phyloP scores from a whole-genome alignment of 495 filamentous ascomycete genomes.

The Neurospora sp. region DNA sequence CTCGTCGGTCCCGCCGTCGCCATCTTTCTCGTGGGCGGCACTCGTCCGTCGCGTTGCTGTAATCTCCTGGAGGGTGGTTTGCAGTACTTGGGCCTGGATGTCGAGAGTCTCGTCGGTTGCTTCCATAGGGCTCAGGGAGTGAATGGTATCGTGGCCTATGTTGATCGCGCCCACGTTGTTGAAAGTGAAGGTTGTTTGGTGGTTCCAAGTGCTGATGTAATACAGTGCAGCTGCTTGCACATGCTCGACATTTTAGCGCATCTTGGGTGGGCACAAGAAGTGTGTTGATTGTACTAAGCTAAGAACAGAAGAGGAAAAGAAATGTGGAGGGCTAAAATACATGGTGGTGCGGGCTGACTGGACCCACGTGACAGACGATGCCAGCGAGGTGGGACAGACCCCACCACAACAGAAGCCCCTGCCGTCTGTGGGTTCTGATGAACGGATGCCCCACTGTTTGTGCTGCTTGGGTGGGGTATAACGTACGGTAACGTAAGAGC shows the following conservation, averaged over 20 bases:
- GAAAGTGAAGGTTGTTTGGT: background rate
- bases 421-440: background rate
- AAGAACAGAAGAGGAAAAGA: no score
- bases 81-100: conserved; percentile 33
- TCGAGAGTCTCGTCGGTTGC: conserved; percentile 16
- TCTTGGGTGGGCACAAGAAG: background rate
- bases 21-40: background rate
- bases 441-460: background rate
- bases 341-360: no score
- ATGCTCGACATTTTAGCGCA: background rate
- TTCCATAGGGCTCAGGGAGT: conserved; percentile 12
- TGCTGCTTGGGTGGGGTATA: background rate
- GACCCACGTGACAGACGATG: no score
- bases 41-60: conserved; percentile 14
- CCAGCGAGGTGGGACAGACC: no score
- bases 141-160: background rate
- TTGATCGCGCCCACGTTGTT: background rate
- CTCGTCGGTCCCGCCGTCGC: background rate
- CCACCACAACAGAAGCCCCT: background rate
- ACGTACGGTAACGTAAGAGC: background rate
- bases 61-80: conserved; percentile 37
- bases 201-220: background rate
- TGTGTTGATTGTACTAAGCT: no score
- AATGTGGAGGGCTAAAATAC: no score
- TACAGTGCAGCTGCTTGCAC: background rate